Conservation (phyloP, 345 rosid genomes). For the Carallia pectinifolia region DNA sequence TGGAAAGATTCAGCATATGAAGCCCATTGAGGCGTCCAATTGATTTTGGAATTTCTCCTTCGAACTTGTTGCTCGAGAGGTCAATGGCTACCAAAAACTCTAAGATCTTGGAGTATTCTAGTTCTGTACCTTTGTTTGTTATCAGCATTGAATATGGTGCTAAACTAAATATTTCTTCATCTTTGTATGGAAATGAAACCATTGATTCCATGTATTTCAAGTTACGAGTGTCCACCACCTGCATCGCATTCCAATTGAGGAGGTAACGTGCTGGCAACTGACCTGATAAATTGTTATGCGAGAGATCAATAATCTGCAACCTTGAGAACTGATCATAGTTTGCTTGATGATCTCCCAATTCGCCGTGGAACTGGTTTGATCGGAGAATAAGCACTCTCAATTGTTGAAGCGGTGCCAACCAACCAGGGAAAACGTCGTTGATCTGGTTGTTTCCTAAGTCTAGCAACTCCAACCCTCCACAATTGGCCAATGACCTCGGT, state of each 20-base stretch:
- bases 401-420: constrained; percentile 7
- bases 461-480: too few species aligned
- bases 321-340: background rate
- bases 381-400: background rate
- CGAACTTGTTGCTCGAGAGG: too few species aligned
- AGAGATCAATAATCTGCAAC: constrained; percentile 1
- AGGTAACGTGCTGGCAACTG: background rate
- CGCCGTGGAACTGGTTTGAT: background rate
- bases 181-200: too few species aligned
- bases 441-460: too few species aligned
- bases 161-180: too few species aligned
- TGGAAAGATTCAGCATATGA: too few species aligned
- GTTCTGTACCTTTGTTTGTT: background rate
- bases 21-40: too few species aligned
- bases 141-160: too few species aligned
- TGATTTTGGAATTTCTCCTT: too few species aligned
- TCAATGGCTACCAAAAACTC: background rate
- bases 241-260: constrained; percentile 8
- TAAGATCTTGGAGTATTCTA: background rate
- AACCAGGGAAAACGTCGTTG: background rate
- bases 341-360: background rate
- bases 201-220: background rate
- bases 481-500: too few species aligned
- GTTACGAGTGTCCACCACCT: background rate
- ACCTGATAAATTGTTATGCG: constrained; percentile 9